Conservation (phyloP, 768 basidiomycete species). For the Arthromyces matolae region DNA sequence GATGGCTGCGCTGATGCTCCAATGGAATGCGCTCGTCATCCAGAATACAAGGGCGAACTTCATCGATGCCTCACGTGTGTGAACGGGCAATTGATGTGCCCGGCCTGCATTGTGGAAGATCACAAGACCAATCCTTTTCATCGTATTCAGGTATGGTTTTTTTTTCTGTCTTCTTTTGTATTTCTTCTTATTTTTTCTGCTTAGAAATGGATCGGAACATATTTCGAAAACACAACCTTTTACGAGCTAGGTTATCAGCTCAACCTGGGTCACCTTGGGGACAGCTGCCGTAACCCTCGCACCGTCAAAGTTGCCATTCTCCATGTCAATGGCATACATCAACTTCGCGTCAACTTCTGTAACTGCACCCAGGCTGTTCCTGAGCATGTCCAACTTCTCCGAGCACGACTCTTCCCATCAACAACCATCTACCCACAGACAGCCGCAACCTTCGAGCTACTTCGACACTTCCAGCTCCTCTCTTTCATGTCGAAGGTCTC, state of each 20-base stretch:
- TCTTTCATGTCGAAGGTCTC: conserved; percentile 27
- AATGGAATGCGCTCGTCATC: too few species aligned
- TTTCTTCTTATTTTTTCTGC: too few species aligned
- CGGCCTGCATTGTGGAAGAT: too few species aligned
- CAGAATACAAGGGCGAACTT: too few species aligned
- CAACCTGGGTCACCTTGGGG: conserved; percentile 17
- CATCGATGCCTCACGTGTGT: too few species aligned
- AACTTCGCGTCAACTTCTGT: conserved; percentile 28
- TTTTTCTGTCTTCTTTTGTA: too few species aligned
- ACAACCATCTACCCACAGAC: conserved; percentile 21
- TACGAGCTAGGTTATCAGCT: not conserved
- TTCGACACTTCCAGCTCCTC: conserved; percentile 24
- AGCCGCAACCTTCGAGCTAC: conserved; percentile 24
- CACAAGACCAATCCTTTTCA: too few species aligned
- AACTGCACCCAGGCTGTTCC: conserved; percentile 18
- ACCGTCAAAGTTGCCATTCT: conserved; percentile 16
- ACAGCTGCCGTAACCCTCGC: conserved; percentile 14
- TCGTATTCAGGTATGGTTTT: too few species aligned
- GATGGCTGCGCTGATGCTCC: too few species aligned
- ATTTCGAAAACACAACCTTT: too few species aligned
- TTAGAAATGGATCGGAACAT: too few species aligned
- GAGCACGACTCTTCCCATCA: conserved; percentile 18
- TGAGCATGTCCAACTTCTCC: conserved; percentile 26
- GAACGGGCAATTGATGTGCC: too few species aligned
- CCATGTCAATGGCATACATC: conserved; percentile 24